A percentile compares a stretch with the other conserved stretches of the same genome.
These are phyloP conservation scores for Saccharomycopsis sp. DNA, from an alignment of 805 yeast species.

Conservation along the genomic window DNA sequence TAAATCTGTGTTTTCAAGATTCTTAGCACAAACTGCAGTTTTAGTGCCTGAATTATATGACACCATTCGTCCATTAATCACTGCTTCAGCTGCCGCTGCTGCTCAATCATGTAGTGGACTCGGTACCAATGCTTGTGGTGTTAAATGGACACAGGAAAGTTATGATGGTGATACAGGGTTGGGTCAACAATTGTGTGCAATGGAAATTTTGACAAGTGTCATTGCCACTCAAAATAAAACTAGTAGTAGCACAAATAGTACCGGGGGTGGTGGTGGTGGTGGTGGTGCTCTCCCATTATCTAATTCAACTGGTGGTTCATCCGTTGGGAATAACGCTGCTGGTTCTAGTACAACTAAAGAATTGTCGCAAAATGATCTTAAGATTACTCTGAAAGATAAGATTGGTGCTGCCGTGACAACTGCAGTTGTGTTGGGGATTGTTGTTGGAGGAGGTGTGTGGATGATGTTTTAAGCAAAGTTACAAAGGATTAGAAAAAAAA, in stretches of 20 bases:
- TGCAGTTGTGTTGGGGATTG: constrained; percentile 54
- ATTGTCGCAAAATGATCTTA: constrained; percentile 32
- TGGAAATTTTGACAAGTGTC: constrained; percentile 52
- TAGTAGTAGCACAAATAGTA: not conserved
- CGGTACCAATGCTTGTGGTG: constrained; percentile 45
- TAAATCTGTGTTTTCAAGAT: constrained; percentile 62
- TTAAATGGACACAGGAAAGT: constrained; percentile 51
- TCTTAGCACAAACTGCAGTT: constrained; percentile 54
- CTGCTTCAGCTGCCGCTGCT: constrained; percentile 59
- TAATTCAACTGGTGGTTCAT: constrained; percentile 44
- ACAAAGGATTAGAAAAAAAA: too few species aligned
- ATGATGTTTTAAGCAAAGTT: constrained; percentile 46
- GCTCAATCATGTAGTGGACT: constrained; percentile 68
- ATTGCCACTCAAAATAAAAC: constrained; percentile 27
- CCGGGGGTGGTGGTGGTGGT: not conserved
- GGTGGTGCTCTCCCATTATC: constrained; percentile 12
- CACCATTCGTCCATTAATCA: constrained; percentile 39
- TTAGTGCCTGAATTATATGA: constrained; percentile 50
- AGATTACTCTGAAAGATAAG: constrained; percentile 54
- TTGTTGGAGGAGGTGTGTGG: constrained; percentile 72
- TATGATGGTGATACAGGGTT: constrained; percentile 71
- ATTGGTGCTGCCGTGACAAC: constrained; percentile 92
- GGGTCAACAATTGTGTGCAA: constrained; percentile 79
- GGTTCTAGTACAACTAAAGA: constrained; percentile 30
- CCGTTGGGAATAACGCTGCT: constrained; percentile 44